Evolutionary conservation across 495 filamentous ascomycete genomes (phyloP).

Genomic region (Xylaria acuta): DNA sequence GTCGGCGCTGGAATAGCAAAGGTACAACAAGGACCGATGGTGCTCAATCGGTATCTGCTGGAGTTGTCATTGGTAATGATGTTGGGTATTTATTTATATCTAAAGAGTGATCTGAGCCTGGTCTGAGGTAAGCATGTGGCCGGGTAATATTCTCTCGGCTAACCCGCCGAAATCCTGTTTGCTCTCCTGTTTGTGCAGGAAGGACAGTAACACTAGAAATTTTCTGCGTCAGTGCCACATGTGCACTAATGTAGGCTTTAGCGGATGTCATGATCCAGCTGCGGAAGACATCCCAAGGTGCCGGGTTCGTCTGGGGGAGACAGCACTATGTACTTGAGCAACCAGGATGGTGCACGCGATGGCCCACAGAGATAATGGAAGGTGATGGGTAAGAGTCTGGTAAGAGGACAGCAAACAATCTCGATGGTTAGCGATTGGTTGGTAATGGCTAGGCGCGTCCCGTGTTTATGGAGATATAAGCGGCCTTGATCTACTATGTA

Average conservation of each 20-base stretch:
- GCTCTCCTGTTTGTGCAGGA: not conserved
- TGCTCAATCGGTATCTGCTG: not conserved
- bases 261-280: not conserved
- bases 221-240: not conserved
- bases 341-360: not conserved
- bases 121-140: not conserved
- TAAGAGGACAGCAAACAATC: conserved; percentile 4
- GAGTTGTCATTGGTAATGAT: not conserved
- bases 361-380: not conserved
- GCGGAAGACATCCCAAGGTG: not conserved
- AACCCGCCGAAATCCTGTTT: conserved; percentile 1
- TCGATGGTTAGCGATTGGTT: not conserved
- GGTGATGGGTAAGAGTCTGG: no score
- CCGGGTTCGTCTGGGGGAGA: conserved; percentile 9
- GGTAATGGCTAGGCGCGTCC: not conserved
- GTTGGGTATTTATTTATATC: not conserved
- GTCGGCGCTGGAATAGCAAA: not conserved
- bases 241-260: not conserved
- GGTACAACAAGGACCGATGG: not conserved
- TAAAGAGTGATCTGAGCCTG: not conserved
- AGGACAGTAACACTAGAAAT: not conserved
- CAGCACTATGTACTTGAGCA: not conserved
- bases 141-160: conserved; percentile 7
- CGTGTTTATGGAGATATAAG: no score
- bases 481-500: no score